These are phyloP conservation scores for Lodderomyces metapsilosis DNA, from an alignment of 1,139 yeast species.

Conservation along the genomic window DNA sequence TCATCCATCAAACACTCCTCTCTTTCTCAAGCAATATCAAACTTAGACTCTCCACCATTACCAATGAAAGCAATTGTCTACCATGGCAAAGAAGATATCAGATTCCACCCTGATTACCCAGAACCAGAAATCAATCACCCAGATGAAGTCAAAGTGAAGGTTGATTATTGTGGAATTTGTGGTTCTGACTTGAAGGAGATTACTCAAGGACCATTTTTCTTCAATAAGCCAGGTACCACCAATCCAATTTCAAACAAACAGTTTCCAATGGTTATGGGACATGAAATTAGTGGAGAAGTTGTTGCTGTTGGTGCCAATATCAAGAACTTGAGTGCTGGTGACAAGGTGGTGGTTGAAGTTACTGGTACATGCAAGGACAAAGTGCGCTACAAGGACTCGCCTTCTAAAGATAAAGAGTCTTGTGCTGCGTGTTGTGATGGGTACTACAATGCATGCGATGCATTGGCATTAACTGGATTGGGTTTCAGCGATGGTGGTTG, in stretches of 20 bases:
- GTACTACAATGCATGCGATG: conserved; percentile 53
- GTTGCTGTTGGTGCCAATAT: conserved; percentile 37
- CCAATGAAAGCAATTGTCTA: conserved; percentile 60
- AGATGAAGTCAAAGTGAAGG: conserved; percentile 52
- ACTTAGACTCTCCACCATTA: no score
- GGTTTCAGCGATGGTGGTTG: conserved; percentile 57
- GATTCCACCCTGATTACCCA: conserved; percentile 41
- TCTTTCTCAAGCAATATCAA: no score
- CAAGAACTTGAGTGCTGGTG: conserved; percentile 37
- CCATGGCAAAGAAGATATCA: conserved; percentile 47
- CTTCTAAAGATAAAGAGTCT: conserved; percentile 23
- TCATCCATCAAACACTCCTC: no score
- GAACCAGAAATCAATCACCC: conserved; percentile 41
- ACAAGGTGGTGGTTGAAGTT: conserved; percentile 49
- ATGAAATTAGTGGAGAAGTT: conserved; percentile 48
- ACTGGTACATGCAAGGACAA: conserved; percentile 53
- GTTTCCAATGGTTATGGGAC: conserved; percentile 39
- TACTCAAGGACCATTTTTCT: conserved; percentile 46
- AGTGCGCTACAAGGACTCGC: conserved; percentile 15
- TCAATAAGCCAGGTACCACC: conserved; percentile 21
- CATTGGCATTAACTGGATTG: conserved; percentile 54
- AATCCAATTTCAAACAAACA: conserved; percentile 26
- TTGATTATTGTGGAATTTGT: conserved; percentile 55
- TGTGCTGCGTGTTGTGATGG: conserved; percentile 58
- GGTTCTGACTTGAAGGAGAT: conserved; percentile 65